A percentile compares a stretch with the other conserved stretches of the same genome.
Evolutionary conservation across 495 filamentous ascomycete species (phyloP).

Genomic region (Neurospora sp.): DNA sequence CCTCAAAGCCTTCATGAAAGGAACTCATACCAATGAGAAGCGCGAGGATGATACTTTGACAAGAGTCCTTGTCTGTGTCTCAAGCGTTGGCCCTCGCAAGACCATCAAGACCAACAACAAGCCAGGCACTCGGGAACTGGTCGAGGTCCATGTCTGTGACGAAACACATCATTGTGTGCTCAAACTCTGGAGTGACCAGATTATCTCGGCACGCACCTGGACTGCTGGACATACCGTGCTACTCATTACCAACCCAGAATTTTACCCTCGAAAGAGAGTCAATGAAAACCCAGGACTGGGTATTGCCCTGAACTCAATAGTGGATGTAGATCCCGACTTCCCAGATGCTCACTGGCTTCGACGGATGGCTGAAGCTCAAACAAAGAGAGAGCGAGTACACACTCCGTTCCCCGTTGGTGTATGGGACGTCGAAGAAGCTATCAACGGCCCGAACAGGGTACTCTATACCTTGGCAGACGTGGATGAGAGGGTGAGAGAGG

Average conservation of each 20-base stretch:
- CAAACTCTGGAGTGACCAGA: conserved; percentile 43
- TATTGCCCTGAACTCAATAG: conserved; percentile 34
- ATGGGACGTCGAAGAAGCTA: conserved; percentile 42
- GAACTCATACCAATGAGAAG: conserved; percentile 35
- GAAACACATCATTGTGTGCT: conserved; percentile 45
- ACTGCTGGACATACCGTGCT: conserved; percentile 43
- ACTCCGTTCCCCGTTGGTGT: conserved; percentile 39
- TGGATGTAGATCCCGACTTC: conserved; percentile 50
- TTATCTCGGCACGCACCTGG: conserved; percentile 41
- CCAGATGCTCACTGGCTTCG: conserved; percentile 49
- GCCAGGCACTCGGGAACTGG: conserved; percentile 26
- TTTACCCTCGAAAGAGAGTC: conserved; percentile 17
- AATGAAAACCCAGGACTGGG: conserved; percentile 25
- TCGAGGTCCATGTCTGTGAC: conserved; percentile 49
- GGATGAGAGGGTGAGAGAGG: conserved; percentile 42
- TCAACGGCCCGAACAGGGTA: conserved; percentile 32
- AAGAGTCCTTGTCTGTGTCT: conserved; percentile 46
- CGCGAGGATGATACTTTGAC: conserved; percentile 16
- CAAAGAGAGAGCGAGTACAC: conserved; percentile 43
- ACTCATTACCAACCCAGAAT: conserved; percentile 44
- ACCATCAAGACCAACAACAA: conserved; percentile 39
- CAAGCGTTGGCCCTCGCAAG: conserved; percentile 43
- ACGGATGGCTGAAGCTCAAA: conserved; percentile 36
- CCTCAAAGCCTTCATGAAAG: conserved; percentile 41
- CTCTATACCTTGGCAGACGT: conserved; percentile 51